Evolutionary conservation across 106 monocot species (phyloP).

Genomic region (Vanilla planifolia): DNA sequence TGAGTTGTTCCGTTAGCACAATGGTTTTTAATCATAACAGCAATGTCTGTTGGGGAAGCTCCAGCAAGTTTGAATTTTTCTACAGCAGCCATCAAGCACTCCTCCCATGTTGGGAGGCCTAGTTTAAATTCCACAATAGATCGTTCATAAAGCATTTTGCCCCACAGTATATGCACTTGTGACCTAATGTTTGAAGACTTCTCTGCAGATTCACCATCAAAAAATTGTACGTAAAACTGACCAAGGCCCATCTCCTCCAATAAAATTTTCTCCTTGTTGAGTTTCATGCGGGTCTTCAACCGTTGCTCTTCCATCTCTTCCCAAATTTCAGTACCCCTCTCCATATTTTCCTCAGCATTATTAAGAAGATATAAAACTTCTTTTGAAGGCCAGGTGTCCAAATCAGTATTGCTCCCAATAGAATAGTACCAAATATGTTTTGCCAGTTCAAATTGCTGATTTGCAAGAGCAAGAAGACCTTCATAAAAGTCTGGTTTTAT

Average conservation of each 20-base stretch:
- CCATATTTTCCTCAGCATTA: slow-evolving; percentile 80
- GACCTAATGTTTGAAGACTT: slow-evolving; percentile 61
- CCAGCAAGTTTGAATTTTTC: slow-evolving; percentile 83
- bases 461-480: slow-evolving; percentile 64
- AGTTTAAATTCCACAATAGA: slow-evolving; percentile 85
- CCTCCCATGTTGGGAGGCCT: slow-evolving; percentile 61
- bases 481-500: slow-evolving; percentile 87
- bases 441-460: slow-evolving; percentile 83
- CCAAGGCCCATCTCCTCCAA: slow-evolving; percentile 59
- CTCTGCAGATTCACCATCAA: slow-evolving; percentile 71
- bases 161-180: slow-evolving; percentile 79
- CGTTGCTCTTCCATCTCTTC: slow-evolving; percentile 60
- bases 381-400: slow-evolving; percentile 39
- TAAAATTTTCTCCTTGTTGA: slow-evolving; percentile 45
- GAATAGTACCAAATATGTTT: slow-evolving; percentile 80
- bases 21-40: slow-evolving; percentile 91
- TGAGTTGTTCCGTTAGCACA: slow-evolving; percentile 69
- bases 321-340: slow-evolving; percentile 82
- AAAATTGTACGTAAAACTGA: slow-evolving; percentile 36
- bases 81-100: slow-evolving; percentile 65
- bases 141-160: slow-evolving; percentile 80
- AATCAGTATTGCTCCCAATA: slow-evolving; percentile 43
- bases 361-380: slow-evolving; percentile 64
- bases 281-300: slow-evolving; percentile 40
- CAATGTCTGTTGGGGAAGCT: slow-evolving; percentile 64